Conservation (phyloP, 2,329 filamentous ascomycete species). For the Ilyonectria mors-panacis region DNA sequence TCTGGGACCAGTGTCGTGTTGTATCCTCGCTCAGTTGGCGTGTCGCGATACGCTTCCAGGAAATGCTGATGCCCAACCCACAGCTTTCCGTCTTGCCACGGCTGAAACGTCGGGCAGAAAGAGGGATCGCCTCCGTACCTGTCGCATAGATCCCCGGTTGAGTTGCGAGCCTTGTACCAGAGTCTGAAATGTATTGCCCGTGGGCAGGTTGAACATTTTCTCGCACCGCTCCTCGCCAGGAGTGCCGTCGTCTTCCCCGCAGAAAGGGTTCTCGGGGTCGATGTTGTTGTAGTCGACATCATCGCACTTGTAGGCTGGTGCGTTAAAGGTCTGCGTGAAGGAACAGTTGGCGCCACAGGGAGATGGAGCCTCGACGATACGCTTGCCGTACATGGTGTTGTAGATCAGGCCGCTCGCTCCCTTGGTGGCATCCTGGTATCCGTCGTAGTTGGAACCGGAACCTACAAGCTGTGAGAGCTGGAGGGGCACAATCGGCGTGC, state of each 20-base stretch:
- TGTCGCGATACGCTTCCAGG: background rate
- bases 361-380: background rate
- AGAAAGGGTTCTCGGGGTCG: background rate
- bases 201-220: background rate
- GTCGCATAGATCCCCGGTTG: background rate
- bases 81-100: background rate
- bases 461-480: background rate
- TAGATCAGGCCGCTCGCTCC: background rate
- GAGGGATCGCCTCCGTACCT: no score
- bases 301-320: background rate
- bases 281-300: background rate
- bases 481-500: slow-evolving; percentile 6
- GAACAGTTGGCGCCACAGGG: slow-evolving; percentile 9
- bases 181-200: background rate
- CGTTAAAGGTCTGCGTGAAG: slow-evolving; percentile 6
- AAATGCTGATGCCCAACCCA: background rate
- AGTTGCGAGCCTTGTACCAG: background rate
- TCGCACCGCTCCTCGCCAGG: background rate
- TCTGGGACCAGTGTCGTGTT: slow-evolving; percentile 7
- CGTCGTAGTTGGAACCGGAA: no score
- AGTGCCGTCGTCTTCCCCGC: background rate
- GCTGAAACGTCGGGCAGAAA: background rate
- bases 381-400: slow-evolving; percentile 13
- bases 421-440: background rate
- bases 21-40: background rate